Percentiles rank a stretch among this genome's conserved stretches.
Evolutionary conservation across 208 protist genomes (phyloP).

Genomic region (Leishmania mexicana): DNA sequence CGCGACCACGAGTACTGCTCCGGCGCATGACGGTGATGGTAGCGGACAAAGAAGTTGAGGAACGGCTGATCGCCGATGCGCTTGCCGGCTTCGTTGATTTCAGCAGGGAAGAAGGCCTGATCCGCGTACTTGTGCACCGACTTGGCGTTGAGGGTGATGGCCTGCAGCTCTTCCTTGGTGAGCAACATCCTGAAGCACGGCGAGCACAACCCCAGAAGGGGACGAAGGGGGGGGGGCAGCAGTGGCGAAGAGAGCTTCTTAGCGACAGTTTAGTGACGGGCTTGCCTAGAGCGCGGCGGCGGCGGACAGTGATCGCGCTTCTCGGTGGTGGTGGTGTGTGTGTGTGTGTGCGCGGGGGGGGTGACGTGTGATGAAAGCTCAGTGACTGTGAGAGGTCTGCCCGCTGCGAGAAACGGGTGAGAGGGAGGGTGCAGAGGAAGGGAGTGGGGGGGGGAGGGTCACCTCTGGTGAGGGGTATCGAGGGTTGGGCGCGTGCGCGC

Average conservation of each 20-base stretch:
- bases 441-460: neutral
- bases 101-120: conserved; percentile 53
- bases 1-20: conserved; percentile 65
- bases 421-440: neutral
- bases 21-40: conserved; percentile 49
- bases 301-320: neutral
- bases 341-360: neutral
- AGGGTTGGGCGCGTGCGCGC: neutral
- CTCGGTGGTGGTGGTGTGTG: neutral
- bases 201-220: neutral
- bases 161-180: conserved; percentile 39
- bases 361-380: neutral
- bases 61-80: conserved; percentile 39
- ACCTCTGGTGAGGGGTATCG: neutral
- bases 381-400: neutral
- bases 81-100: conserved; percentile 41
- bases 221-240: conserved; percentile 12
- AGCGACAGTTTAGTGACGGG: neutral
- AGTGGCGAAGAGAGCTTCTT: neutral
- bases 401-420: neutral
- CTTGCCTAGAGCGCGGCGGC: neutral
- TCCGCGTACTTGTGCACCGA: conserved; percentile 72
- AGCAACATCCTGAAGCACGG: conserved; percentile 27
- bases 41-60: conserved; percentile 75
- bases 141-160: conserved; percentile 66